phyloP scores from a whole-genome alignment of 2,329 filamentous ascomycete species.

The Monilinia fructicola region DNA sequence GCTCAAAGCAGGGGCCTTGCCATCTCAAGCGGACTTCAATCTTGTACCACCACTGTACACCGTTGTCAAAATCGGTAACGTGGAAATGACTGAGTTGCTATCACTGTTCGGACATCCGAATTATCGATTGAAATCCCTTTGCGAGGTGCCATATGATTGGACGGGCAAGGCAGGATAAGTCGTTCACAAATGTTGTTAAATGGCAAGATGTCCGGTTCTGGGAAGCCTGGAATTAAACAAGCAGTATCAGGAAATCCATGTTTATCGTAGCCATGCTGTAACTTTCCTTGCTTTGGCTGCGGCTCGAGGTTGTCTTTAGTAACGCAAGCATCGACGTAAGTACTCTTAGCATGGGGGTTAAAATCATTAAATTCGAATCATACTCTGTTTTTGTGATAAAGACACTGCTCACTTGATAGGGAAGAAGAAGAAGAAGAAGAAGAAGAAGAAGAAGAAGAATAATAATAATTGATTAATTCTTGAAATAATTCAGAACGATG shows the following conservation, averaged over 20 bases:
- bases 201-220: neutral
- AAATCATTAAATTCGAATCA: too few species aligned
- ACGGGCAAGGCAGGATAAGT: neutral
- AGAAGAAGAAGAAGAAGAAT: too few species aligned
- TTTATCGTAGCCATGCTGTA: neutral
- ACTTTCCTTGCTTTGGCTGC: neutral
- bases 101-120: neutral
- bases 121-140: neutral
- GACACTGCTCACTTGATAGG: too few species aligned
- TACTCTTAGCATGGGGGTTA: neutral
- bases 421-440: too few species aligned
- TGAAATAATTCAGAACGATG: too few species aligned
- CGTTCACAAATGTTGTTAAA: neutral
- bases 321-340: neutral
- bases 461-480: too few species aligned
- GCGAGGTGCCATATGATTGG: neutral
- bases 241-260: neutral
- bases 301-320: neutral
- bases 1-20: neutral
- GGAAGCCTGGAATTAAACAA: neutral
- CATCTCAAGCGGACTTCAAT: neutral
- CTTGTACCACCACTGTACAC: neutral
- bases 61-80: neutral
- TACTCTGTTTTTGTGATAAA: too few species aligned
- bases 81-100: neutral